Base-by-base conservation (phyloP, 2,329 filamentous ascomycete species). In the Fusarium virguliforme region DNA sequence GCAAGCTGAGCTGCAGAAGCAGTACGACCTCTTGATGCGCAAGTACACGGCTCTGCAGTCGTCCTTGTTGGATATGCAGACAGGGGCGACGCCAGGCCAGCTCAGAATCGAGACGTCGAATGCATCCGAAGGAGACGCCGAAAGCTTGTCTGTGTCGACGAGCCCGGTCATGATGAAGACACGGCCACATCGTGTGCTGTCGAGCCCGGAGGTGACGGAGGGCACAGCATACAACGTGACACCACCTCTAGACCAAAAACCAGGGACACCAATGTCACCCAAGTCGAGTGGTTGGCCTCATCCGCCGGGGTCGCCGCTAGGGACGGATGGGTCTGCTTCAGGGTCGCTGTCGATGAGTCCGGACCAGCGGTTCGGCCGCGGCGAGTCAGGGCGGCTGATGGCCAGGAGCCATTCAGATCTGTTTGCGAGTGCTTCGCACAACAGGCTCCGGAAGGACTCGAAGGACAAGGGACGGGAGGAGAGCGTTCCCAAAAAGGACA, bases 11-110 rank as follows among this genome's bases (percentile, higher is more conserved):
- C 77, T 89, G 65, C 85, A 87, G 73, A 85, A 83, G 74, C 86
- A 87, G 64, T 83, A 87, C 72, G 79, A 80, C 50, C 79, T 84
- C 22, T 79, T 89, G 54, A 81, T 82, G 72, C 84, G 83, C 58
- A 88, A 87, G 72, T 88, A 88, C 74, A 85, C 83, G 12, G 82
- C 83, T 2, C 77, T 89, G 22, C 85, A 89, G 76, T 84, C 83
- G 8, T 83, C 82, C 2, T 72, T 88, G 6, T 75, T 87, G 43
- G 85, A 88, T 56, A 80, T 86, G 78, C 81, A 83, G 66, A 80
- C 82, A 8, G 80, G 79, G 24, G 65, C 75, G 37, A 71, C 65
- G 9, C 70, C 70, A 18, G 65, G 67, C 8, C 71, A 67, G 15
- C 65, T 75, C 46, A 65, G 64, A 35, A 72, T 73, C 37, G 73